A percentile compares a stretch with the other conserved stretches of the same genome.
Conservation (phyloP, 164 flowering plant species). For the Vitis rupestris region DNA sequence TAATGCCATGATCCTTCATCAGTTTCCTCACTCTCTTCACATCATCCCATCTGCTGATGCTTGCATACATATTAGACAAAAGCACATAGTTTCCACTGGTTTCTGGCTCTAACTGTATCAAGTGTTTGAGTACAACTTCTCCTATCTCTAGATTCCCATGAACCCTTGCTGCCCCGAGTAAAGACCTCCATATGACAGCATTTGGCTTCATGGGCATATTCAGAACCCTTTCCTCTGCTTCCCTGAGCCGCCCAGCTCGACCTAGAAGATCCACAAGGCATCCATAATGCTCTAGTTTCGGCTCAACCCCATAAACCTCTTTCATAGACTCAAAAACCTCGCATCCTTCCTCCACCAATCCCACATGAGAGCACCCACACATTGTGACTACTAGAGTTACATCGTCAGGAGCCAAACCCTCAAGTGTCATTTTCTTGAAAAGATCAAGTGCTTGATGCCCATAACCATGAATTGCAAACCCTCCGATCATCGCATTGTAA, state of each 20-base stretch:
- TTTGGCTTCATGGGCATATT: slow-evolving; percentile 62
- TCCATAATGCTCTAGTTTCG: slow-evolving; percentile 61
- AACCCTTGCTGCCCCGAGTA: slow-evolving; percentile 54
- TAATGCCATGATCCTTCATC: slow-evolving; percentile 38
- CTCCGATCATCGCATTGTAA: slow-evolving; percentile 68
- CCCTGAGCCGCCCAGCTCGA: slow-evolving; percentile 50
- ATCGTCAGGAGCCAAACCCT: slow-evolving; percentile 45
- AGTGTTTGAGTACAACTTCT: slow-evolving; percentile 39
- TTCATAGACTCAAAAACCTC: slow-evolving; percentile 42
- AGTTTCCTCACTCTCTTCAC: slow-evolving; percentile 32
- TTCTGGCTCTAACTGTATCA: slow-evolving; percentile 54
- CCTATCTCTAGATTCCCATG: slow-evolving; percentile 51
- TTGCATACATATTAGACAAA: slow-evolving; percentile 53
- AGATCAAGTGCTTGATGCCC: slow-evolving; percentile 45
- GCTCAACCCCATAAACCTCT: slow-evolving; percentile 39
- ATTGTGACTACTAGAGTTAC: slow-evolving; percentile 50
- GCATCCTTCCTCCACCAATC: slow-evolving; percentile 54
- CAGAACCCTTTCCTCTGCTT: slow-evolving; percentile 36
- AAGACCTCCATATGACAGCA: slow-evolving; percentile 63
- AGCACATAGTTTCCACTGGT: slow-evolving; percentile 66
- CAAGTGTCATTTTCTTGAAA: slow-evolving; percentile 39
- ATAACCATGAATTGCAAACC: slow-evolving; percentile 50
- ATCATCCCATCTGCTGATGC: slow-evolving; percentile 31
- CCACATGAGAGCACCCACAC: slow-evolving; percentile 56
- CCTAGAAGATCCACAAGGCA: slow-evolving; percentile 68